Conservation (phyloP, 2,329 filamentous ascomycete genomes). For the Bipolaris cookei region DNA sequence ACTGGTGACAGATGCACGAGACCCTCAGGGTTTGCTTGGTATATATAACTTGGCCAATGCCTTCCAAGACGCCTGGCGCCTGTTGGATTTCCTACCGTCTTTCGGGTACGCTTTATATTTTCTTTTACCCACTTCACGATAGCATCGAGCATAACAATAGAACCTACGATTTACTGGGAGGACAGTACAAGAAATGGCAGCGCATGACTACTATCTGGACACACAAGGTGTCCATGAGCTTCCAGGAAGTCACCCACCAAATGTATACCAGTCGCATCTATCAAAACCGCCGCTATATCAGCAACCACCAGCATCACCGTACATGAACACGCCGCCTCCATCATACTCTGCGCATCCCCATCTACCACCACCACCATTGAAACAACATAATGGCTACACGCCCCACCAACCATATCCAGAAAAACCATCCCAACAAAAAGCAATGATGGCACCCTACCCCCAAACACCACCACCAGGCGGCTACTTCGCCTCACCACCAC, state of each 20-base stretch:
- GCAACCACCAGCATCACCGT: constrained; percentile 22
- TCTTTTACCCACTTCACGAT: background rate
- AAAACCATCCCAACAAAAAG: constrained; percentile 11
- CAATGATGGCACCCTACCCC: constrained; percentile 21
- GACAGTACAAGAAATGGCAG: constrained; percentile 34
- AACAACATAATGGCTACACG: constrained; percentile 32
- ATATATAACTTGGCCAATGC: constrained; percentile 24
- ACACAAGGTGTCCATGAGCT: constrained; percentile 31
- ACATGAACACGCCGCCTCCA: constrained; percentile 16
- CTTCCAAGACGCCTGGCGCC: constrained; percentile 5
- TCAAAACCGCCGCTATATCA: constrained; percentile 25
- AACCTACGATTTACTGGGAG: background rate
- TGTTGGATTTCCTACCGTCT: constrained; percentile 9
- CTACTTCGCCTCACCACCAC: constrained; percentile 17
- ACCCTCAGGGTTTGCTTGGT: constrained; percentile 14
- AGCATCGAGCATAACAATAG: background rate
- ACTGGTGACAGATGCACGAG: constrained; percentile 37
- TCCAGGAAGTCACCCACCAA: constrained; percentile 24
- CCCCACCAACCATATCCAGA: constrained; percentile 19
- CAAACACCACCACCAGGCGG: constrained; percentile 32
- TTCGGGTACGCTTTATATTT: background rate
- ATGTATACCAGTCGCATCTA: constrained; percentile 20
- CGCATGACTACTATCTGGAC: constrained; percentile 44
- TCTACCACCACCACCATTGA: constrained; percentile 26
- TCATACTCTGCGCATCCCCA: constrained; percentile 28